These are phyloP conservation scores for Trypanosoma grayi DNA, from an alignment of 208 protist genomes.

Conservation along the genomic window DNA sequence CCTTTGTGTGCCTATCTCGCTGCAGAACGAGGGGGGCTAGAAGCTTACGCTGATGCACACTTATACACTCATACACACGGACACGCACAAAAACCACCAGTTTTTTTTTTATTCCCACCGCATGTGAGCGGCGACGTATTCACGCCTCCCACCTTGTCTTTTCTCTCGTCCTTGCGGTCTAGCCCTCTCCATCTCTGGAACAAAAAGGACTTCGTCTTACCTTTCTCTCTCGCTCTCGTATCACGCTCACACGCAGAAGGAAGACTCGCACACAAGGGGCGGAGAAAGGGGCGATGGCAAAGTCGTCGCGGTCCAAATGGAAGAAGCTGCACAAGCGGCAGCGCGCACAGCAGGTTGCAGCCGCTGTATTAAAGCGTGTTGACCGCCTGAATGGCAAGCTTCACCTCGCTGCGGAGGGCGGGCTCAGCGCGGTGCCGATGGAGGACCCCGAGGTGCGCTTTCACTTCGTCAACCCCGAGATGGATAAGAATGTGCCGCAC, in stretches of 20 bases:
- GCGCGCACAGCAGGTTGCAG: conserved; percentile 38
- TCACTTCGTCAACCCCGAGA: conserved; percentile 77
- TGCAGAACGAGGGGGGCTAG: too few species aligned
- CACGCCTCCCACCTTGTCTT: too few species aligned
- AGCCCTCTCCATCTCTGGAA: too few species aligned
- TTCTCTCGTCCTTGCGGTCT: too few species aligned
- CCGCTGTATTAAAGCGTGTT: conserved; percentile 45
- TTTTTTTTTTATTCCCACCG: too few species aligned
- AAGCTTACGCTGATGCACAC: too few species aligned
- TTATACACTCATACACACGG: too few species aligned
- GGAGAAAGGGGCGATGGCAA: conserved; percentile 49
- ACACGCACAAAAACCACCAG: too few species aligned
- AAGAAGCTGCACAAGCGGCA: conserved; percentile 77
- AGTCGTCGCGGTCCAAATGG: conserved; percentile 84
- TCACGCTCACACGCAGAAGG: background rate
- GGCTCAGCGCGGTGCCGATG: conserved; percentile 61
- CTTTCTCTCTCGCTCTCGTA: background rate
- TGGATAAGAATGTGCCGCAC: conserved; percentile 61
- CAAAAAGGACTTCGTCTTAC: too few species aligned
- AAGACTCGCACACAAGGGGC: background rate
- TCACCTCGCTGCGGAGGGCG: conserved; percentile 57
- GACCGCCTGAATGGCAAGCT: conserved; percentile 68
- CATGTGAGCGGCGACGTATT: too few species aligned
- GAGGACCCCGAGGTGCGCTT: conserved; percentile 78
- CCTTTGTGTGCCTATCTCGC: too few species aligned